phyloP scores from a whole-genome alignment of 495 filamentous ascomycete species.

The Penicillium dipodomyicola region DNA sequence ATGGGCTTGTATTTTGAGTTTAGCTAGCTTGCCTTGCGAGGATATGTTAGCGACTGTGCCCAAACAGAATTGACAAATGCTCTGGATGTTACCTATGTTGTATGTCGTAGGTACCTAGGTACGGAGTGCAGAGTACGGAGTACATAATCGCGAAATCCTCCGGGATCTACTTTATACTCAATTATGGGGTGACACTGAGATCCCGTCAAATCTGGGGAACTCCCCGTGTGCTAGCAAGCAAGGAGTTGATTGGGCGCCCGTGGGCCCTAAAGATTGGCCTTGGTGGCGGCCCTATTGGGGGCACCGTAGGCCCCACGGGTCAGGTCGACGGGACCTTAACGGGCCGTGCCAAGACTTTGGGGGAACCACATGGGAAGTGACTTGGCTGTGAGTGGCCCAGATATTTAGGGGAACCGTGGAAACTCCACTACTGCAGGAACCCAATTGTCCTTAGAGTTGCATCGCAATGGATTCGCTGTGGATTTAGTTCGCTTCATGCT shows the following conservation, averaged over 20 bases:
- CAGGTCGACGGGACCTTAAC: constrained; percentile 9
- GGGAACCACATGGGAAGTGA: constrained; percentile 15
- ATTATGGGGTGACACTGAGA: not conserved
- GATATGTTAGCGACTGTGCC: no score
- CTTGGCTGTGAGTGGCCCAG: constrained; percentile 21
- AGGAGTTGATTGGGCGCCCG: constrained; percentile 23
- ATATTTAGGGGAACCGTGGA: not conserved
- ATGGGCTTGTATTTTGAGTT: no score
- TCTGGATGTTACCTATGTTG: no score
- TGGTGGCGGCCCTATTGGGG: constrained; percentile 13
- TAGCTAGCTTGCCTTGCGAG: no score
- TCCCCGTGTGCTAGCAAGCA: constrained; percentile 20
- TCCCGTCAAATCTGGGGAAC: constrained; percentile 23
- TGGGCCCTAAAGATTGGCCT: not conserved
- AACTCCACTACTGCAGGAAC: constrained; percentile 18
- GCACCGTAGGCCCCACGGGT: constrained; percentile 15
- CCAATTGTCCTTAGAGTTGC: constrained; percentile 32
- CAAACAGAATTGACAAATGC: not conserved
- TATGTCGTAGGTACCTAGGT: no score
- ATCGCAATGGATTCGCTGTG: no score
- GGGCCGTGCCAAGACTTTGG: not conserved
- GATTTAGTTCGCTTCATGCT: not conserved
- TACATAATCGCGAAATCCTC: not conserved
- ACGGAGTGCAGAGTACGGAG: no score
- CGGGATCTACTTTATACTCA: not conserved